Base-by-base conservation (phyloP, 78 protist genomes). In the Neovahlkampfia damariscottae region DNA sequence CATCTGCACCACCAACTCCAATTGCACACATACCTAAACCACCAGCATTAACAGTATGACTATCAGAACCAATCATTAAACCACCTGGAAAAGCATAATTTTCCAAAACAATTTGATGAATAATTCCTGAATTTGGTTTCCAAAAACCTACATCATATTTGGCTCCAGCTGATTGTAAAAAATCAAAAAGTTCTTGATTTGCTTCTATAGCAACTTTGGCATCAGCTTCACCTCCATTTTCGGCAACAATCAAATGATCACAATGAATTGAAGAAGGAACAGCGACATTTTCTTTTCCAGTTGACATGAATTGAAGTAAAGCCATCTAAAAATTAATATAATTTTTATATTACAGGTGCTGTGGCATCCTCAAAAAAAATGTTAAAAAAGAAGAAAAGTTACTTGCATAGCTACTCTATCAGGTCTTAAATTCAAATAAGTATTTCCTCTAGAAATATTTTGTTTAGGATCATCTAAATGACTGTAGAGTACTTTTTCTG, bases 401-500 rank as follows among this genome's bases (percentile, higher is more conserved):
- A n/a, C n/a, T n/a, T 93, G 95, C 93, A 90, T 85, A 62, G 93
- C 93, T 62, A 93, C 97, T 30, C 97, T 90, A 72, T 93, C 97
- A 31, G 97, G 97, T 32, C 86, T 76, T 35, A 91, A 88, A 80
- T 86, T 73, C 39, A 93, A 85, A 82, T 90, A 91, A 5, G 89
- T 70, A 41, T 78, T 59, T 39, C 96, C 96, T 75, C 91, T 87
- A 34, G 30, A 80, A 0, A 76, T 39, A 29, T 79, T 19, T 50
- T 19, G 34, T 50, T 50, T 19, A 50, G 19, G 62, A 50, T 94
- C 88, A 59, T 84, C 95, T n/a, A 92, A 70, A 35, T 92, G 98
- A 31, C 82, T 40, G 83, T 87, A 90, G n/a, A 94, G 38, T 9
- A 91, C 74, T 89, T 91, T 94, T 82, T 94, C 98, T 19, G 95